Evolutionary conservation across 768 basidiomycete genomes (phyloP), one percentile per base, ranked within the genome.

Genomic region (Vararia minispora): DNA sequence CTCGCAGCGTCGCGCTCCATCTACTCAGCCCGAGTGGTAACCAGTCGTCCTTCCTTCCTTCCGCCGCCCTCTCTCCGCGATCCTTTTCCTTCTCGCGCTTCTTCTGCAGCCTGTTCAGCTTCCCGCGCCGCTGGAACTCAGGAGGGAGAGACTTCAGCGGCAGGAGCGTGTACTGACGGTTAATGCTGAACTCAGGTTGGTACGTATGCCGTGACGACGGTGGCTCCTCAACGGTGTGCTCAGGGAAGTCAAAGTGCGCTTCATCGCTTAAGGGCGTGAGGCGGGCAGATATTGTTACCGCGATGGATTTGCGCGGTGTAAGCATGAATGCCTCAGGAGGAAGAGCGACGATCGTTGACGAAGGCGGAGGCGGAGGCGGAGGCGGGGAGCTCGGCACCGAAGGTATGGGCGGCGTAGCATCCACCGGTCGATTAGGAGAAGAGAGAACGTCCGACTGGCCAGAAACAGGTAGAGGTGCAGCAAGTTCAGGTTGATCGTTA

Each of bases 1-100:
- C 75, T 41, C 68, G 70, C 22, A 90, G 56, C n/a, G 68, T 65
- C 2, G 82, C 84, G 18, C 75, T 69, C 87, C 86, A 65, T 30
- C 54, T 54, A 41, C 68, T 71, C 33, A 80, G 53, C 24, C 83
- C 81, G 55, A 83, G 60, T 7, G 79, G 74, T 16, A 61, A 48
- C 65, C 72, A 77, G 22, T 84, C 84, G 14, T 79, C 76, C 43
- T 58, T 56, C 45, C 66, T 72, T 13, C 62, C 58, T 22, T 60
- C 56, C 32, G 56, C 61, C 11, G 64, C 48, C 57, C 52, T 68
- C 61, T 45, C 66, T 51, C 49, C 58, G 47, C 59, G 62, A 14
- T 70, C 68, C 23, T 54, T 55, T 31, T 69, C 70, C 37, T 65
- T 66, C 3, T 74, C 74, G 26, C 68, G 73, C 47, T 74, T 71